phyloP scores from a whole-genome alignment of 345 rosid species.

The Ceriops tagal region DNA sequence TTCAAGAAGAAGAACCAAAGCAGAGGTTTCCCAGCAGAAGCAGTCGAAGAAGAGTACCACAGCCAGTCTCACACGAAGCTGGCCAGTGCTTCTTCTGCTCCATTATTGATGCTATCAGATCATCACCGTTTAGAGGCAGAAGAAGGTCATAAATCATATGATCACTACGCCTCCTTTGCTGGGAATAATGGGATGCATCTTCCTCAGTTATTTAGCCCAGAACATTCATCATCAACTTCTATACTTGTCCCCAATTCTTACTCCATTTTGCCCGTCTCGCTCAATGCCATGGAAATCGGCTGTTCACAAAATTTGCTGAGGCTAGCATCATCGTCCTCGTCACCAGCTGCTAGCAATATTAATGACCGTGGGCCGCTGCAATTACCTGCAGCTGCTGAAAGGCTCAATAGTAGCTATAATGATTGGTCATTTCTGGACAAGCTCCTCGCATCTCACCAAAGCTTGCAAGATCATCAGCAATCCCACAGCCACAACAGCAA shows the following conservation, averaged over 20 bases:
- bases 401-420: constrained; percentile 32
- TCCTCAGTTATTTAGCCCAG: constrained; percentile 78
- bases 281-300: constrained; percentile 45
- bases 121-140: constrained; percentile 14
- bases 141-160: constrained; percentile 28
- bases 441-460: constrained; percentile 62
- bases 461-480: constrained; percentile 16
- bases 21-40: constrained; percentile 52
- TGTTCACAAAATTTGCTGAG: constrained; percentile 68
- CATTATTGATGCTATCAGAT: neutral
- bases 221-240: constrained; percentile 32
- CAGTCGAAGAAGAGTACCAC: constrained; percentile 37
- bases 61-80: constrained; percentile 21
- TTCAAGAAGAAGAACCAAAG: constrained; percentile 72
- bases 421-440: constrained; percentile 90
- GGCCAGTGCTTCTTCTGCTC: constrained; percentile 17
- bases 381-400: constrained; percentile 13
- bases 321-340: constrained; percentile 37
- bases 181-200: constrained; percentile 55
- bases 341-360: neutral
- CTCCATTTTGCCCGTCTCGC: constrained; percentile 28
- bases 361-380: constrained; percentile 17
- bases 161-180: constrained; percentile 29
- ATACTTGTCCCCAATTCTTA: constrained; percentile 16
- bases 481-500: constrained; percentile 13